A percentile compares a stretch with the other conserved stretches of the same genome.
These are phyloP conservation scores for Ocimum tenuiflorum DNA, from an alignment of 257 asterid species.

Conservation along the genomic window DNA sequence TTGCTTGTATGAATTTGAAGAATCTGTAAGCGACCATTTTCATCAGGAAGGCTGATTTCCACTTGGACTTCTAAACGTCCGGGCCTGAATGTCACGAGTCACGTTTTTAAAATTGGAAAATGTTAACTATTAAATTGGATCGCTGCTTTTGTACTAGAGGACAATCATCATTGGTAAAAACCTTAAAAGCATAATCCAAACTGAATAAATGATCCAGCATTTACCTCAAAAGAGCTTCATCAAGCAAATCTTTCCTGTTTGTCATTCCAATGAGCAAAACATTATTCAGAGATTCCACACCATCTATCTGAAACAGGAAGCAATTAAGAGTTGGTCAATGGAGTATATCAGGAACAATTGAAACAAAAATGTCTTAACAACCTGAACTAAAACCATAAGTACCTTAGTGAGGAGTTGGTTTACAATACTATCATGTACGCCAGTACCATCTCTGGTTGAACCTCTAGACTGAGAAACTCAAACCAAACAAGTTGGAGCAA, in stretches of 20 bases:
- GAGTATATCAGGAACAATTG: constrained; percentile 8
- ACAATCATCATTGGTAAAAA: not conserved
- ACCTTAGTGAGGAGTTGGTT: constrained; percentile 99
- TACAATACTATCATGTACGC: constrained; percentile 98
- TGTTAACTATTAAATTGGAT: not conserved
- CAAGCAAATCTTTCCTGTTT: constrained; percentile 92
- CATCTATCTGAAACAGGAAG: constrained; percentile 72
- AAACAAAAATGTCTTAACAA: constrained; percentile 4
- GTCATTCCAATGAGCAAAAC: constrained; percentile 99
- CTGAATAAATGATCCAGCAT: not conserved
- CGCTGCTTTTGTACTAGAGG: not conserved
- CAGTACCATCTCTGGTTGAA: constrained; percentile 98
- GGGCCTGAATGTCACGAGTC: constrained; percentile 53
- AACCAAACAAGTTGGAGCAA: constrained; percentile 18
- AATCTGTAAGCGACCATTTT: constrained; percentile 93
- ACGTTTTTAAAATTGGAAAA: constrained; percentile 5
- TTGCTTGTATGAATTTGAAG: constrained; percentile 95
- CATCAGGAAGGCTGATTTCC: constrained; percentile 99
- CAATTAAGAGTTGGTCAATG: constrained; percentile 20
- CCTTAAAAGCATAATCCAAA: not conserved
- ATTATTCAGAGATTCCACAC: constrained; percentile 96
- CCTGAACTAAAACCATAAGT: constrained; percentile 24
- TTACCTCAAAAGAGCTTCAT: constrained; percentile 97
- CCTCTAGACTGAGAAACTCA: constrained; percentile 79
- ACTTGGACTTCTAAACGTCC: constrained; percentile 99